Conservation (phyloP, 495 filamentous ascomycete genomes). For the Penicillium goetzii region DNA sequence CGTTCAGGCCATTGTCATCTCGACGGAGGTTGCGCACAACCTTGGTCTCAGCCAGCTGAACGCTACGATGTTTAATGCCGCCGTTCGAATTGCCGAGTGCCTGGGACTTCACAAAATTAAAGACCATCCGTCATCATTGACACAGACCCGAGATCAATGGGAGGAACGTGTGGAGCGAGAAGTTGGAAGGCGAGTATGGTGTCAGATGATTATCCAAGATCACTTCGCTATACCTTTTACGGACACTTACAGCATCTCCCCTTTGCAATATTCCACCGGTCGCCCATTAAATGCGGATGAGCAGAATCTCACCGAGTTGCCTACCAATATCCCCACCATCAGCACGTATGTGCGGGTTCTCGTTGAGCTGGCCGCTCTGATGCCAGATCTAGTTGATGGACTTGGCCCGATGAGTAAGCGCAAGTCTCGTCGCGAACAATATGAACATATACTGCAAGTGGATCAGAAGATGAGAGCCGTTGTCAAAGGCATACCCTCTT, state of each 20-base stretch:
- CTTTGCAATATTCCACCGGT: constrained; percentile 43
- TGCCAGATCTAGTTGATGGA: constrained; percentile 47
- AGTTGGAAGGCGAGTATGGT: constrained; percentile 49
- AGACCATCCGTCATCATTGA: constrained; percentile 18
- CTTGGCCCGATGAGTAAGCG: constrained; percentile 36
- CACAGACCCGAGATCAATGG: constrained; percentile 34
- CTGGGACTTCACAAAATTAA: constrained; percentile 41
- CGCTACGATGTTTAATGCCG: constrained; percentile 43
- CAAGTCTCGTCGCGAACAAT: constrained; percentile 39
- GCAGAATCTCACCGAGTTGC: constrained; percentile 40
- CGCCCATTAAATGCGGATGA: constrained; percentile 47
- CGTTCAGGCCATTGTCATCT: constrained; percentile 50
- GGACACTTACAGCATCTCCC: constrained; percentile 50
- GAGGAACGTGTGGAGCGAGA: constrained; percentile 40
- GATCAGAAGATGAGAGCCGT: constrained; percentile 49
- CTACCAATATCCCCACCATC: constrained; percentile 40
- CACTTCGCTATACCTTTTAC: constrained; percentile 54
- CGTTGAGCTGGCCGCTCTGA: constrained; percentile 43
- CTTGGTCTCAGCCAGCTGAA: constrained; percentile 50
- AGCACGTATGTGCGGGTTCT: constrained; percentile 46
- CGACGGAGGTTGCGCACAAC: constrained; percentile 51
- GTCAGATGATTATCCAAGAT: constrained; percentile 50
- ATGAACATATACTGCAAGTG: constrained; percentile 47
- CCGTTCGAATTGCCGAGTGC: constrained; percentile 45
- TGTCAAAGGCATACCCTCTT: constrained; percentile 36